A percentile compares a stretch with the other conserved stretches of the same genome.
Conservation (phyloP, 192 early-diverging fungal species). For the Coemansia sp. region DNA sequence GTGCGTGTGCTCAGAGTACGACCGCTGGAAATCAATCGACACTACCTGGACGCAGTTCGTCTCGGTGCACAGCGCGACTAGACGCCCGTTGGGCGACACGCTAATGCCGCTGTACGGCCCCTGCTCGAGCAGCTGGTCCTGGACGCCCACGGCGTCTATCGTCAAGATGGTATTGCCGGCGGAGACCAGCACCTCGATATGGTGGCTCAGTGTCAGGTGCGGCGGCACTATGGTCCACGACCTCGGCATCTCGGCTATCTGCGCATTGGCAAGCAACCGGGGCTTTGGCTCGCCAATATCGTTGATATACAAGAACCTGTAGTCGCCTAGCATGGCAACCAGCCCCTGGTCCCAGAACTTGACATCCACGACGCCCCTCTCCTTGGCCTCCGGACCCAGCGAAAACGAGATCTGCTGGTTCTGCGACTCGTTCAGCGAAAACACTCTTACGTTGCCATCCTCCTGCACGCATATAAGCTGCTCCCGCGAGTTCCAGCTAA, state of each 20-base stretch:
- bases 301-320: slow-evolving; percentile 75
- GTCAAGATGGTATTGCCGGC: slow-evolving; percentile 74
- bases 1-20: slow-evolving; percentile 79
- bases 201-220: slow-evolving; percentile 77
- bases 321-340: slow-evolving; percentile 85
- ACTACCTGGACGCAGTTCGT: slow-evolving; percentile 85
- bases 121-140: slow-evolving; percentile 79
- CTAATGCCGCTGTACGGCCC: slow-evolving; percentile 88
- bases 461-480: slow-evolving; percentile 84
- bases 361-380: slow-evolving; percentile 77
- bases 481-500: slow-evolving; percentile 90
- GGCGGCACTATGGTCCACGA: slow-evolving; percentile 91
- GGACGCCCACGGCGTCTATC: slow-evolving; percentile 71
- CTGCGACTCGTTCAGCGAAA: slow-evolving; percentile 76
- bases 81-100: slow-evolving; percentile 93
- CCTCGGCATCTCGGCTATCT: slow-evolving; percentile 64
- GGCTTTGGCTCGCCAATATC: slow-evolving; percentile 86
- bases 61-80: slow-evolving; percentile 78
- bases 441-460: slow-evolving; percentile 77
- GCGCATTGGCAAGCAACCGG: slow-evolving; percentile 65
- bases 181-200: slow-evolving; percentile 85
- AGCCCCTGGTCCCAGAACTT: slow-evolving; percentile 89
- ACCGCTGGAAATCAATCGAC: slow-evolving; percentile 92
- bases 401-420: slow-evolving; percentile 24
- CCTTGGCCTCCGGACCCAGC: slow-evolving; percentile 64